phyloP scores from a whole-genome alignment of 2,329 filamentous ascomycete genomes.

The Botrytis aclada region DNA sequence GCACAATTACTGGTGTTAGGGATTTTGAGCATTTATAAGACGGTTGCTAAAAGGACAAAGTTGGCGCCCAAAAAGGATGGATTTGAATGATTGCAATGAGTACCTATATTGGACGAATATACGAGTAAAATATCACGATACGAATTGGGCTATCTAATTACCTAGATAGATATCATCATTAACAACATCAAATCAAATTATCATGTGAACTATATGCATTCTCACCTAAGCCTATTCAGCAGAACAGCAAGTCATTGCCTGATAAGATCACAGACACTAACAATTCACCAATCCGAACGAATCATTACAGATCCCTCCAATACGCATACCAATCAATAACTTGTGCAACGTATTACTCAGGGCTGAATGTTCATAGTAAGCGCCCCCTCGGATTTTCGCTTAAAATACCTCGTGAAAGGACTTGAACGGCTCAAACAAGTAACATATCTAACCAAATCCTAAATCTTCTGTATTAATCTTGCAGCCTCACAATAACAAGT shows the following conservation, averaged over 20 bases:
- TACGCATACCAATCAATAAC: not conserved
- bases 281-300: not conserved
- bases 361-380: no score
- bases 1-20: slow-evolving; percentile 1
- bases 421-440: no score
- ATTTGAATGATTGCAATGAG: not conserved
- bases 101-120: not conserved
- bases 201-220: not conserved
- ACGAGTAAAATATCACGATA: not conserved
- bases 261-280: not conserved
- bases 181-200: not conserved
- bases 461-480: not conserved
- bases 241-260: not conserved
- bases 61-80: not conserved
- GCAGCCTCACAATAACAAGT: no score
- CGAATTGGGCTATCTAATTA: not conserved
- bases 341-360: not conserved
- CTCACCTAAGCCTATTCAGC: not conserved
- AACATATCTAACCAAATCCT: not conserved
- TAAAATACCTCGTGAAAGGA: not conserved
- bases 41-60: not conserved
- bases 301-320: not conserved
- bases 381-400: slow-evolving; percentile 3
- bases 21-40: slow-evolving; percentile 8
- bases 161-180: not conserved